phyloP scores from a whole-genome alignment of 306 rosid genomes.

The Dalbergia cochinchinensis region DNA sequence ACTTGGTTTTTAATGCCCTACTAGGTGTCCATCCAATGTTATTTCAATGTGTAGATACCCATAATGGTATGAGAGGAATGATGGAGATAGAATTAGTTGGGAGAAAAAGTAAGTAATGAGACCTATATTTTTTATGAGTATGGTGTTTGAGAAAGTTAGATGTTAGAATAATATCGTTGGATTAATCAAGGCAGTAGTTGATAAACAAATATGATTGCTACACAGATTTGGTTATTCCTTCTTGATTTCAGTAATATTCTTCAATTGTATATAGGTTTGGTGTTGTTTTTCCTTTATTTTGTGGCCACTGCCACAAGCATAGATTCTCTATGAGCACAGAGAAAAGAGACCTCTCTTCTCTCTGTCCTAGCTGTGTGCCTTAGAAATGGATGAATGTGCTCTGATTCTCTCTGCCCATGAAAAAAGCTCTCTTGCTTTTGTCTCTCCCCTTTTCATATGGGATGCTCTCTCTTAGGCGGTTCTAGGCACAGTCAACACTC shows the following conservation, averaged over 20 bases:
- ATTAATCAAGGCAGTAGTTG: no score
- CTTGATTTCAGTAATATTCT: conserved; percentile 86
- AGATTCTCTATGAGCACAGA: conserved; percentile 69
- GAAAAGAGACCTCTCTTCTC: conserved; percentile 38
- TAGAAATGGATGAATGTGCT: conserved; percentile 76
- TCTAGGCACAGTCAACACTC: conserved; percentile 45
- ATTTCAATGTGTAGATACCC: no score
- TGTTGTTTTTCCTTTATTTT: conserved; percentile 72
- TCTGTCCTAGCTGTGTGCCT: conserved; percentile 62
- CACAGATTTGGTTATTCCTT: conserved; percentile 64
- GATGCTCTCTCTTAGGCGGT: conserved; percentile 59
- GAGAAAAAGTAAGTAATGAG: no score
- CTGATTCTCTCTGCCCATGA: conserved; percentile 79
- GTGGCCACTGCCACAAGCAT: conserved; percentile 82
- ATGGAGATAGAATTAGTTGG: no score
- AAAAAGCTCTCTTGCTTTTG: conserved; percentile 78
- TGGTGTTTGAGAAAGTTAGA: no score
- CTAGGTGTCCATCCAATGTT: no score
- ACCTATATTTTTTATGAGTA: no score
- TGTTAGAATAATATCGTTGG: no score
- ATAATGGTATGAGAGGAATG: no score
- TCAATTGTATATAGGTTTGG: conserved; percentile 55
- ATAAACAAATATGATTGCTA: conserved; percentile 67
- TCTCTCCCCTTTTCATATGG: conserved; percentile 43
- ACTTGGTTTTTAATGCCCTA: no score